phyloP scores from a whole-genome alignment of 2,329 filamentous ascomycete genomes.

The Mollisia scopiformis region DNA sequence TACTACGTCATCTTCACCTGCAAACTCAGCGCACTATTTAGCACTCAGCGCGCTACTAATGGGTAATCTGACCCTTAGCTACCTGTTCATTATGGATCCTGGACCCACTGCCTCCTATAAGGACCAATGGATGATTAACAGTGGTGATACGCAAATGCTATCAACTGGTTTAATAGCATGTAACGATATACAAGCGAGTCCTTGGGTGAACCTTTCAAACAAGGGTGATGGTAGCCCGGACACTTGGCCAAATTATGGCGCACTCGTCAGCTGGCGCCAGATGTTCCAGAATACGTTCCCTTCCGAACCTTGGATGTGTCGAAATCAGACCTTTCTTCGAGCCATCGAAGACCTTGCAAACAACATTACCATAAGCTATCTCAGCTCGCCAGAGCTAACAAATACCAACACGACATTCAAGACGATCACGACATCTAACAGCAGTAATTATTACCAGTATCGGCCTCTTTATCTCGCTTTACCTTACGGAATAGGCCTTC shows the following conservation, averaged over 20 bases:
- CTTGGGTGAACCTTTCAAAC: neutral
- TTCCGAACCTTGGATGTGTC: constrained; percentile 19
- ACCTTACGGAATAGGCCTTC: neutral
- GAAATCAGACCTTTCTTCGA: constrained; percentile 21
- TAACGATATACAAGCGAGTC: neutral
- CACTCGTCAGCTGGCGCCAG: neutral
- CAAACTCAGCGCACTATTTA: neutral
- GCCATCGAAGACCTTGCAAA: constrained; percentile 28
- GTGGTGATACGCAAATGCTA: neutral
- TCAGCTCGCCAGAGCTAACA: constrained; percentile 9
- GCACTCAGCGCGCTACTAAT: neutral
- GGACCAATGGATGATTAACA: neutral
- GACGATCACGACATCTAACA: neutral
- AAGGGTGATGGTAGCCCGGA: too few relatives aligned
- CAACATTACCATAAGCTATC: constrained; percentile 30
- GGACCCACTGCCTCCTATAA: too few relatives aligned
- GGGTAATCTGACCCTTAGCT: neutral
- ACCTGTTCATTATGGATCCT: too few relatives aligned
- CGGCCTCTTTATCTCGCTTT: neutral
- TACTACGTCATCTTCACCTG: neutral
- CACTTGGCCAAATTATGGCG: neutral
- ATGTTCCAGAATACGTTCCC: neutral
- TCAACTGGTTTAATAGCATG: neutral
- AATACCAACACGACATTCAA: neutral
- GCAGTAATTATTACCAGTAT: neutral